Evolutionary conservation across 2,329 filamentous ascomycete species (phyloP).

Genomic region (Aspergillus fischeri): DNA sequence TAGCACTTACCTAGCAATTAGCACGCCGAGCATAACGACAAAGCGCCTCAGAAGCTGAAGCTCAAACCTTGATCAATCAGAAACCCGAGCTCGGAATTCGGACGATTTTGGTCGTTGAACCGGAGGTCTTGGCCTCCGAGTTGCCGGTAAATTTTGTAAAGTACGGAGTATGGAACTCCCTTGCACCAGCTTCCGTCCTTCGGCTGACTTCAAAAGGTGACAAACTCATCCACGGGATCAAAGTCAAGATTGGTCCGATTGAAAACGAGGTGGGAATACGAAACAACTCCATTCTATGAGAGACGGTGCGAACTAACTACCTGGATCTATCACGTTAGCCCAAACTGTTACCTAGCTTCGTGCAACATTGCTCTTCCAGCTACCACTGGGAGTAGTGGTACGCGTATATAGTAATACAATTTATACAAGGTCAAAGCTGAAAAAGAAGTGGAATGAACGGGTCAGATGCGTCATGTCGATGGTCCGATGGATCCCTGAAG

Average conservation of each 20-base stretch:
- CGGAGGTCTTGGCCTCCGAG: slow-evolving; percentile 8
- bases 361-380: neutral
- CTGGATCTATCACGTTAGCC: neutral
- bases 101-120: neutral
- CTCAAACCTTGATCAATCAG: neutral
- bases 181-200: neutral
- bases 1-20: too few relatives aligned
- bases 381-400: too few relatives aligned
- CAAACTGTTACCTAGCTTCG: neutral
- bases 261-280: neutral
- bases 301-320: neutral
- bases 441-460: neutral
- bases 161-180: neutral
- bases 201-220: neutral
- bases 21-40: too few relatives aligned
- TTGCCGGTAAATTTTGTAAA: slow-evolving; percentile 7
- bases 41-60: too few relatives aligned
- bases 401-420: neutral
- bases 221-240: neutral
- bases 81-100: slow-evolving; percentile 4
- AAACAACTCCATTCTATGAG: neutral
- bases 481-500: neutral
- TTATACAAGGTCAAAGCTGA: neutral
- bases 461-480: neutral
- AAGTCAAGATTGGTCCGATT: neutral